phyloP scores from a whole-genome alignment of 1,284 basidiomycete species.

The Mixia osmundae region DNA sequence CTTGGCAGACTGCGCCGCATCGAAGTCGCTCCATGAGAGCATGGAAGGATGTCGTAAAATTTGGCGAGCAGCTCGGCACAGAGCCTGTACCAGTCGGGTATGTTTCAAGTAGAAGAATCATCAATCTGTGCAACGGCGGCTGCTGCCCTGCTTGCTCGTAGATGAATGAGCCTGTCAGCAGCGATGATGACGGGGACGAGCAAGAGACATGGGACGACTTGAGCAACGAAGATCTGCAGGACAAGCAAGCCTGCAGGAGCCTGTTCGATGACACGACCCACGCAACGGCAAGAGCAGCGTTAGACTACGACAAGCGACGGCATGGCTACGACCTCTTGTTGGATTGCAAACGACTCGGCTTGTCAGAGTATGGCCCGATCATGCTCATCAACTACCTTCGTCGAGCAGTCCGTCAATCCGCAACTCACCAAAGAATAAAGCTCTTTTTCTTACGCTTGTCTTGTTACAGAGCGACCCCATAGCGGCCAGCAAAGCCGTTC shows the following conservation, averaged over 20 bases:
- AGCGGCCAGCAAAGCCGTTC: background rate
- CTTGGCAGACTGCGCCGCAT: no score
- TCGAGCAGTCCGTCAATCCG: conserved; percentile 30
- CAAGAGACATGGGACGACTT: conserved; percentile 58
- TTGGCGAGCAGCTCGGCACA: no score
- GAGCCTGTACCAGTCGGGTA: no score
- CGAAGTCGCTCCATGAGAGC: no score
- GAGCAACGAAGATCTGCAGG: conserved; percentile 39
- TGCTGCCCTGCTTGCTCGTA: no score
- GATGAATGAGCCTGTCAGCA: no score
- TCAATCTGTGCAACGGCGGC: no score
- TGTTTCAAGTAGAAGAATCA: no score
- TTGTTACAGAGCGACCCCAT: background rate
- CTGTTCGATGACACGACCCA: conserved; percentile 53
- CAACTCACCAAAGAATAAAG: background rate
- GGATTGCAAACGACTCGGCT: conserved; percentile 28
- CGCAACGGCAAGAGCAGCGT: conserved; percentile 34
- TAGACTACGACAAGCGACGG: conserved; percentile 37
- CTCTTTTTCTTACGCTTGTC: background rate
- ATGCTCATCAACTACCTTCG: conserved; percentile 69
- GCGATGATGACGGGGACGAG: conserved; percentile 29
- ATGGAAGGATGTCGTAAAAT: no score
- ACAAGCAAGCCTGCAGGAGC: conserved; percentile 33
- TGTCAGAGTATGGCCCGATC: conserved; percentile 47
- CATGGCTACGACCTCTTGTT: conserved; percentile 39